Conservation (phyloP, 768 basidiomycete genomes). For the Steccherinum ochraceum region DNA sequence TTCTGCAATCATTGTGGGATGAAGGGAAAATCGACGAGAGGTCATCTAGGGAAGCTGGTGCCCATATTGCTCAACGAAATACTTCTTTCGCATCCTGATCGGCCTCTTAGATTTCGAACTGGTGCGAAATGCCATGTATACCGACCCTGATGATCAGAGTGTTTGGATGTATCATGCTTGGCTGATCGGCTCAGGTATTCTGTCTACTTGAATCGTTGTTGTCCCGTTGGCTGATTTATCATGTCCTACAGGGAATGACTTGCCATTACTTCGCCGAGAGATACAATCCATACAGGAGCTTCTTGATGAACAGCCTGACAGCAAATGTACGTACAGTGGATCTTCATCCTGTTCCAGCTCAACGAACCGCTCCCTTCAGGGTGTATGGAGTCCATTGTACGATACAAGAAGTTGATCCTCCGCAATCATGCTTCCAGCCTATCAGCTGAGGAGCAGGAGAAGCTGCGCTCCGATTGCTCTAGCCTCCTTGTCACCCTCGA, state of each 20-base stretch:
- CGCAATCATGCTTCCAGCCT: constrained; percentile 32
- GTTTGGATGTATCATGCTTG: constrained; percentile 99
- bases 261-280: constrained; percentile 60
- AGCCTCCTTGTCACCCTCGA: constrained; percentile 50
- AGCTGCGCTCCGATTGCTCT: constrained; percentile 38
- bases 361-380: constrained; percentile 40
- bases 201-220: background rate
- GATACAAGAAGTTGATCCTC: constrained; percentile 74
- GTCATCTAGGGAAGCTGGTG: constrained; percentile 67
- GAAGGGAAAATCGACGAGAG: constrained; percentile 42
- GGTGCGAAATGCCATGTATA: constrained; percentile 90
- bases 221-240: background rate
- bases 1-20: constrained; percentile 62
- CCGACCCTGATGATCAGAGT: constrained; percentile 93
- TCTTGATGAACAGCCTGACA: constrained; percentile 83
- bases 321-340: constrained; percentile 62
- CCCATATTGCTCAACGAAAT: no score
- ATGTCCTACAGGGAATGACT: constrained; percentile 46
- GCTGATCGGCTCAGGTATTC: constrained; percentile 76
- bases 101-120: constrained; percentile 96
- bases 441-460: constrained; percentile 22
- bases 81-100: background rate
- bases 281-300: constrained; percentile 77
- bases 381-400: constrained; percentile 90
- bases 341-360: background rate